Evolutionary conservation across 2,329 filamentous ascomycete genomes (phyloP), one percentile per base, ranked within the genome.

Genomic region (Neofusicoccum cordaticola): DNA sequence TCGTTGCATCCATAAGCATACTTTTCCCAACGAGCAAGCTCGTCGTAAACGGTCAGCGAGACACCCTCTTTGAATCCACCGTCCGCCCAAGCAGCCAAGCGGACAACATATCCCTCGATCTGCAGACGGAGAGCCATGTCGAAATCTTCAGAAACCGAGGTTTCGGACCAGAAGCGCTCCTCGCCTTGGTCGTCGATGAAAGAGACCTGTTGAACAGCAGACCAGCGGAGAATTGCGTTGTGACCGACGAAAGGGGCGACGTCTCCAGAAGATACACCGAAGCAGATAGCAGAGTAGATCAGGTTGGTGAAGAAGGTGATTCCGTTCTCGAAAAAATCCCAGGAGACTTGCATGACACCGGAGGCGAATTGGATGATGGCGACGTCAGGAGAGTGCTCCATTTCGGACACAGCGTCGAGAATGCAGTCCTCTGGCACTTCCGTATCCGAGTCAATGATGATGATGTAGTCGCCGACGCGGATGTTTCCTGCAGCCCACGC

Each of bases 401-500:
- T 92, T 72, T 94, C 91, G 57, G 88, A 91, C 52, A 91, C 90
- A 47, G 90, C 90, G 71, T 93, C 90, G 5, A 93, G 82, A 66
- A 94, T 82, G 71, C 91, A 94, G 75, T 93, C 91, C 44, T 83
- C 79, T 1, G 91, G 91, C 2, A 92, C 90, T 76, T 90, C 89
- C 35, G 90, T 93, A 75, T 93, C 90, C 1, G 90, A 92, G 13
- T 66, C 63, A 27, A 65, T 61, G 37, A 61, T 52, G 31, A 65
- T 50, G 37, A 61, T 61, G 56, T 61, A 65, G 12, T 64, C 62
- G 11, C 92, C 92, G 22, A 96, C 82, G 60, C 92, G 90, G 69
- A 96, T 89, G 76, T 95, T 93, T 67, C 92, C 92, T 73, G 92
- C 91, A 17, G 91, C 91, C 90, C 89, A 91, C 34, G 90, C 90